Conservation (phyloP, 1,284 basidiomycete genomes). For the Sanguinoderma infundibulare region DNA sequence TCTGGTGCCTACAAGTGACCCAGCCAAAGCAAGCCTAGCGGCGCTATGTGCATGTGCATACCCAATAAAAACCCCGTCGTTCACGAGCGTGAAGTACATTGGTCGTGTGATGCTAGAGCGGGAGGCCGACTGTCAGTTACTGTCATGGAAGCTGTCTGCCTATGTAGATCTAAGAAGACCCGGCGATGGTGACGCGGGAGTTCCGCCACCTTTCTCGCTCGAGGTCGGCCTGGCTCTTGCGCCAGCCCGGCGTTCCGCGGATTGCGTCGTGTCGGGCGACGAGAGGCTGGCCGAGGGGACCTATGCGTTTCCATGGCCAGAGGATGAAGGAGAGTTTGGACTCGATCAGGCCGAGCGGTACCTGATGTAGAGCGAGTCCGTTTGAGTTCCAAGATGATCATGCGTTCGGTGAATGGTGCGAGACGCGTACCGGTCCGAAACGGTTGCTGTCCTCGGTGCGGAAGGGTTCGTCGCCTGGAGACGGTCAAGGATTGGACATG, state of each 20-base stretch:
- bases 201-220: conserved; percentile 50
- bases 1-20: neutral
- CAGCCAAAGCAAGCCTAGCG: neutral
- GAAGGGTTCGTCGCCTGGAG: conserved; percentile 64
- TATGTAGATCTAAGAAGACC: neutral
- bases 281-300: conserved; percentile 40
- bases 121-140: too few species aligned
- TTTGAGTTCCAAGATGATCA: neutral
- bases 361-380: conserved; percentile 39
- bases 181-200: conserved; percentile 43
- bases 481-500: neutral
- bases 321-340: conserved; percentile 62
- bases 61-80: neutral
- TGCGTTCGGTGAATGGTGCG: neutral
- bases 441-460: conserved; percentile 74
- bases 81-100: neutral
- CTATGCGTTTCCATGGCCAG: conserved; percentile 65
- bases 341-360: conserved; percentile 65
- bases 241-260: conserved; percentile 45
- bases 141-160: too few species aligned
- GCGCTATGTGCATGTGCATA: conserved; percentile 4
- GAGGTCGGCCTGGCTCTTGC: conserved; percentile 47
- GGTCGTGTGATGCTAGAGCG: neutral
- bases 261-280: conserved; percentile 29
- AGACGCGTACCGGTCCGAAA: conserved; percentile 65